A percentile compares a stretch with the other conserved stretches of the same genome.
Conservation (phyloP, 1,284 basidiomycete species). For the Wolfiporia cocos region DNA sequence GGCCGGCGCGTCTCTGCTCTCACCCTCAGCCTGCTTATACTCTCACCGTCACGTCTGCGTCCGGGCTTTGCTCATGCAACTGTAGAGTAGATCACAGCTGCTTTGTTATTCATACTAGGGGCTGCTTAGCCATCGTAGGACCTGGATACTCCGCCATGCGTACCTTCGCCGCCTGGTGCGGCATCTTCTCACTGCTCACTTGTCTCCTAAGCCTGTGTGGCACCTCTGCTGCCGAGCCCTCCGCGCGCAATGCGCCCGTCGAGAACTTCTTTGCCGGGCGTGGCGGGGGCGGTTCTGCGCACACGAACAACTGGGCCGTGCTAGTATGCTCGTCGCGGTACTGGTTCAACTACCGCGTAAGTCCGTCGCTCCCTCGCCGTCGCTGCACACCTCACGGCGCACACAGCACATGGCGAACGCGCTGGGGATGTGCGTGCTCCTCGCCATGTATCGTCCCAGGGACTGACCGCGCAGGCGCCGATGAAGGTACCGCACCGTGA, state of each 20-base stretch:
- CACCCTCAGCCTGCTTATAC: too few species aligned
- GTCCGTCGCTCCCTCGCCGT: constrained; percentile 19
- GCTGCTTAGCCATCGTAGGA: too few species aligned
- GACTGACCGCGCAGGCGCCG: neutral
- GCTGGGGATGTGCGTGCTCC: constrained; percentile 74
- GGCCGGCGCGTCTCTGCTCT: too few species aligned
- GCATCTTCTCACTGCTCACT: too few species aligned
- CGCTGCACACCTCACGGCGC: constrained; percentile 1
- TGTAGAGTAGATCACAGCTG: too few species aligned
- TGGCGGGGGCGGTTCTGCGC: constrained; percentile 36
- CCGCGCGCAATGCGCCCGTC: constrained; percentile 1
- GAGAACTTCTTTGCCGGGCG: constrained; percentile 2
- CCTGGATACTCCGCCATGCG: too few species aligned
- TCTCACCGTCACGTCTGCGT: too few species aligned
- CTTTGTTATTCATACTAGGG: too few species aligned
- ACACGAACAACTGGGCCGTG: constrained; percentile 99
- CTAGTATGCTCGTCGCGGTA: constrained; percentile 91
- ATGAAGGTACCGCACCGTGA: constrained; percentile 92
- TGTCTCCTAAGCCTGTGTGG: too few species aligned
- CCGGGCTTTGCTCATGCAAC: too few species aligned
- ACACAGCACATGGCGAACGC: constrained; percentile 96
- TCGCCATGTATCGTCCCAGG: neutral
- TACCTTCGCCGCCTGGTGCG: too few species aligned
- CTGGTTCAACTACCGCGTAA: constrained; percentile 97
- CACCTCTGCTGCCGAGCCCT: too few species aligned